Percentiles rank a stretch among this genome's conserved stretches.
Conservation (phyloP, 1,284 basidiomycete species). For the Puccinia coronata region DNA sequence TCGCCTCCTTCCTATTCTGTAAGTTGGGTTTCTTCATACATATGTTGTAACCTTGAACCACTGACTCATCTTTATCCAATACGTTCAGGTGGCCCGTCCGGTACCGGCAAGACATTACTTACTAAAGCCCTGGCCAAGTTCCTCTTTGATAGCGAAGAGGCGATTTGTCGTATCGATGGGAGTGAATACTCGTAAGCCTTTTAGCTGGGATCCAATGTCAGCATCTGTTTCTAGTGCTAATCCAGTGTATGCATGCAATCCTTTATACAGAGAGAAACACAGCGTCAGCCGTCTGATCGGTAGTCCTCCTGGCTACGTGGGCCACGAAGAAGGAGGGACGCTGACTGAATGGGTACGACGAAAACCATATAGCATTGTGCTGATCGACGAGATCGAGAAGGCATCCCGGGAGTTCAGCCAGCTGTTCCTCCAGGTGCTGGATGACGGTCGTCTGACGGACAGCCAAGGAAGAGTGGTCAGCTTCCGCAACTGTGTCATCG, state of each 20-base stretch:
- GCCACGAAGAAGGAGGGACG: constrained; percentile 83
- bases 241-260: neutral
- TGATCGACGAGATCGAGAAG: constrained; percentile 62
- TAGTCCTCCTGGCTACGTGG: constrained; percentile 73
- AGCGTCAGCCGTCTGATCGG: constrained; percentile 64
- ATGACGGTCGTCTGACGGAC: constrained; percentile 64
- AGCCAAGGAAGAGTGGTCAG: constrained; percentile 59
- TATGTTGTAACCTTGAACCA: constrained; percentile 54
- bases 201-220: constrained; percentile 51
- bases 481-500: constrained; percentile 55
- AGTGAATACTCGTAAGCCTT: constrained; percentile 58
- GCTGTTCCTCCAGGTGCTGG: constrained; percentile 66
- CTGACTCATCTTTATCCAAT: neutral
- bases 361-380: constrained; percentile 62
- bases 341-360: constrained; percentile 63
- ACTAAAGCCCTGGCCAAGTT: constrained; percentile 62
- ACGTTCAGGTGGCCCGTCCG: constrained; percentile 55
- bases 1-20: constrained; percentile 64
- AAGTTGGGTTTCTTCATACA: constrained; percentile 37
- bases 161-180: constrained; percentile 66
- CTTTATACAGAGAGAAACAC: constrained; percentile 62
- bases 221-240: neutral
- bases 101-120: constrained; percentile 66
- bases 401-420: constrained; percentile 64
- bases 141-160: constrained; percentile 64